phyloP scores from a whole-genome alignment of 1,139 yeast species.

The Yamadazyma friedrichii region DNA sequence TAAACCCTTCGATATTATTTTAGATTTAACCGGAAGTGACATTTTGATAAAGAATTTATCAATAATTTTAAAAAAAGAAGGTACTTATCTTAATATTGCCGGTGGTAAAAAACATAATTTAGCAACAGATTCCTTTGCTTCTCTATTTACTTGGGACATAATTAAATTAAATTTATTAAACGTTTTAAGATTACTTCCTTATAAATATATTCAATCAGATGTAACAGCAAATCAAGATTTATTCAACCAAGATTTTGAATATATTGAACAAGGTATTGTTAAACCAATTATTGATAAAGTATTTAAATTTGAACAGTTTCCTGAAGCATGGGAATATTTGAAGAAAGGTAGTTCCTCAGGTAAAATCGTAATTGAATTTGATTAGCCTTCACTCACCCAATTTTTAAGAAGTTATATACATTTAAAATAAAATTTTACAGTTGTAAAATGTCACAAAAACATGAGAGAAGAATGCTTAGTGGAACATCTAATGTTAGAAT shows the following conservation, averaged over 20 bases:
- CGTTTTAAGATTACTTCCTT: constrained; percentile 13
- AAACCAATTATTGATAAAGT: constrained; percentile 53
- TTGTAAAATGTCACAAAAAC: too few species aligned
- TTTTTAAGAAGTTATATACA: too few species aligned
- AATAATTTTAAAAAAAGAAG: constrained; percentile 19
- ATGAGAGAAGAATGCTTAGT: too few species aligned
- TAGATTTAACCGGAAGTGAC: constrained; percentile 30
- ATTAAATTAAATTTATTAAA: constrained; percentile 7
- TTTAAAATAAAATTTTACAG: too few species aligned
- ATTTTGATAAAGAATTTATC: constrained; percentile 14
- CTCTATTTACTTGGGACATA: constrained; percentile 2
- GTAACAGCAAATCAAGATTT: constrained; percentile 8
- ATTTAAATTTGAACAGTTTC: constrained; percentile 46
- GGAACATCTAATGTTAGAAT: too few species aligned
- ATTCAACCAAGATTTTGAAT: constrained; percentile 19
- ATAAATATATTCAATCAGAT: constrained; percentile 10
- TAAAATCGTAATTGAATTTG: constrained; percentile 47
- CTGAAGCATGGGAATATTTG: constrained; percentile 49
- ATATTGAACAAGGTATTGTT: constrained; percentile 42
- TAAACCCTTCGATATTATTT: constrained; percentile 35
- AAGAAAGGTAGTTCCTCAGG: constrained; percentile 55
- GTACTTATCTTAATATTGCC: constrained; percentile 48
- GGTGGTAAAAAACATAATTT: constrained; percentile 48
- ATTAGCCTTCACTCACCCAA: constrained; percentile 1
- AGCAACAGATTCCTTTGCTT: constrained; percentile 3